Base-by-base conservation (phyloP, 2,329 filamentous ascomycete species). In the Colletotrichum caudatum region DNA sequence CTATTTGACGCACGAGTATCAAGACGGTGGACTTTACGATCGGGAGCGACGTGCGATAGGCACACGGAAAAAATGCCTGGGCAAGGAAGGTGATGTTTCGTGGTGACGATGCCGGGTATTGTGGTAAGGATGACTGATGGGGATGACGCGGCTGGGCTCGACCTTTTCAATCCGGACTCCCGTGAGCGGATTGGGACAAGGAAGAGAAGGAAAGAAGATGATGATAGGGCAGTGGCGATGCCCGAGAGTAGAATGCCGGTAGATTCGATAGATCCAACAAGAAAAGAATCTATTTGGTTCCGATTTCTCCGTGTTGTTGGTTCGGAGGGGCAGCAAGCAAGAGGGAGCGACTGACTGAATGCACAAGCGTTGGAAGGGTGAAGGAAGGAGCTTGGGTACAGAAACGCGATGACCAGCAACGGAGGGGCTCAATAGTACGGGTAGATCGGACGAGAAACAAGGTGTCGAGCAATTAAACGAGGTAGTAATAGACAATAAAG, bases 161-260 rank as follows among this genome's bases (percentile, higher is more conserved):
- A 50, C 51, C 53, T 71, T 71, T 69, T 59, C n/a, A 57, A 54
- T 54, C 23, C 53, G 69, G 69, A 59, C 44, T 60, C 44, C 46
- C 53, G 64, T 54, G 46, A 65, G 59, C 59, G 54, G 33, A 64
- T 20, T 23, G 20, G 5, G 12, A 33, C 5, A 14, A 29, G 11
- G 23, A 5, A 29, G 14, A 14, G 7, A 16, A 18, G 53, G 58
- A 48, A 35, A 58, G 64, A 58, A 41, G 58, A 46, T 37, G 41
- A 16, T 37, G 41, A 16, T 37, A 48, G 58, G 64, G 56, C 56
- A 33, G 39, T 67, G 68, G 41, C 41, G 51, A 62, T 62, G 41
- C 51, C 41, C 6, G 14, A 51, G 9, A 29, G 20, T 23, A 35
- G 29, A 39, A 39, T 29, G 29, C 29, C 29, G 29, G 29, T 16